Evolutionary conservation across 2,329 filamentous ascomycete species (phyloP), one percentile per base, ranked within the genome.

Genomic region (Leptographium procerum): DNA sequence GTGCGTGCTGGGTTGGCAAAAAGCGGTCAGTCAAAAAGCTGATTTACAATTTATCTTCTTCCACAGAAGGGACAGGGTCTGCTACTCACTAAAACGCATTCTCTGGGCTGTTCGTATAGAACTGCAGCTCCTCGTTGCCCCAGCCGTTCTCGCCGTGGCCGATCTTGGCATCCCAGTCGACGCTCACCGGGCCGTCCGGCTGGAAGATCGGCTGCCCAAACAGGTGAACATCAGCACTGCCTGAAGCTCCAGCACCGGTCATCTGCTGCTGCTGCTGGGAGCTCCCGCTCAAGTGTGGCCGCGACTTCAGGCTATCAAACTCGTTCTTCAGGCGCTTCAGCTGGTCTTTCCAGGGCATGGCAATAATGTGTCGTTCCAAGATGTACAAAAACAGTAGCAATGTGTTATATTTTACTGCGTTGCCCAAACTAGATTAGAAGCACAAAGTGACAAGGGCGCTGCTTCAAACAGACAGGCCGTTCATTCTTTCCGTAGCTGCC

Each of bases 121-220:
- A 43, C 31, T 60, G 51, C 52, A 60, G 52, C 40, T 60, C 59
- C 28, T 58, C 36, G 22, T 60, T 60, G 4, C 59, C 59, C 59
- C 59, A 60, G 40, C 59, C 59, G 22, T 60, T 51, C 43, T 58
- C 34, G 28, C 56, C 52, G 19, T 58, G 55, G 3, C 59, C 59
- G 4, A 58, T 43, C 40, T 60, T 60, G 45, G 56, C 34, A 9
- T 58, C 56, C 59, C 56, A 60, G 47, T 60, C 56, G 19, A 6
- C 52, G 40, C 45, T 56, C 16, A 60, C 31, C 16, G 56, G 47
- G 4, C 36, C 29, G 51, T 50, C 56, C 11, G 56, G 24, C 13
- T 56, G 47, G 34, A 57, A 60, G 14, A 58, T 8, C 0, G 53
- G 26, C 57, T 45, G 52, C 7, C 57, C 47, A 11, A 48, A 45